A percentile compares a stretch with the other conserved stretches of the same genome.
Evolutionary conservation across 2,329 filamentous ascomycete genomes (phyloP).

Genomic region (Hypoxylon sp.): DNA sequence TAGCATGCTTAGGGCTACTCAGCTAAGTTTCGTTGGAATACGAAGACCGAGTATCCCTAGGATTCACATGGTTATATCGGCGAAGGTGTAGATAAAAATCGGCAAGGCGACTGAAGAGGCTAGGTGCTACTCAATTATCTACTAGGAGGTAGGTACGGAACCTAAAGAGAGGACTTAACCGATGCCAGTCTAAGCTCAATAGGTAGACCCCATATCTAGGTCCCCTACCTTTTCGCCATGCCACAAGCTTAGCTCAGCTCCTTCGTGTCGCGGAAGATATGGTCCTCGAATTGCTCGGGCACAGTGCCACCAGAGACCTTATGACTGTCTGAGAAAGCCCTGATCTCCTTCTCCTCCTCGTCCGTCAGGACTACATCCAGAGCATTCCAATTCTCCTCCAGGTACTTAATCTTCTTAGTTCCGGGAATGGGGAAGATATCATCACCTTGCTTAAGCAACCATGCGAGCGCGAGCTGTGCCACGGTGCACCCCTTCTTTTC

Average conservation of each 20-base stretch:
- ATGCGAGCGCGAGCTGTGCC: slow-evolving; percentile 70
- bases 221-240: not conserved
- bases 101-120: no score
- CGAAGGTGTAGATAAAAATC: no score
- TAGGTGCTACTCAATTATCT: no score
- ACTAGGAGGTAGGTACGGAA: no score
- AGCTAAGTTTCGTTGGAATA: no score
- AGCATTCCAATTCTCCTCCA: slow-evolving; percentile 56
- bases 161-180: no score
- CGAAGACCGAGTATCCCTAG: no score
- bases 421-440: slow-evolving; percentile 60
- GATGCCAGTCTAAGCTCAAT: no score
- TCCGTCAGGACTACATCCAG: slow-evolving; percentile 45
- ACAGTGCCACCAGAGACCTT: slow-evolving; percentile 24
- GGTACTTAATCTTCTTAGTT: slow-evolving; percentile 56
- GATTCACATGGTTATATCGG: no score
- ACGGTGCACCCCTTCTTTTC: slow-evolving; percentile 59
- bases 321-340: slow-evolving; percentile 33
- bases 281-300: slow-evolving; percentile 15
- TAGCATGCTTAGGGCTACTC: no score
- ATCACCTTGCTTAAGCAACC: slow-evolving; percentile 66
- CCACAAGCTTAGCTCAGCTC: slow-evolving; percentile 10
- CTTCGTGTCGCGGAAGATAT: slow-evolving; percentile 26
- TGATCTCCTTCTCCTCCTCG: slow-evolving; percentile 49
- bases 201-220: no score